Percentiles rank a stretch among this genome's conserved stretches.
Conservation (phyloP, 1,284 basidiomycete species). For the Boletus semigastroideus region DNA sequence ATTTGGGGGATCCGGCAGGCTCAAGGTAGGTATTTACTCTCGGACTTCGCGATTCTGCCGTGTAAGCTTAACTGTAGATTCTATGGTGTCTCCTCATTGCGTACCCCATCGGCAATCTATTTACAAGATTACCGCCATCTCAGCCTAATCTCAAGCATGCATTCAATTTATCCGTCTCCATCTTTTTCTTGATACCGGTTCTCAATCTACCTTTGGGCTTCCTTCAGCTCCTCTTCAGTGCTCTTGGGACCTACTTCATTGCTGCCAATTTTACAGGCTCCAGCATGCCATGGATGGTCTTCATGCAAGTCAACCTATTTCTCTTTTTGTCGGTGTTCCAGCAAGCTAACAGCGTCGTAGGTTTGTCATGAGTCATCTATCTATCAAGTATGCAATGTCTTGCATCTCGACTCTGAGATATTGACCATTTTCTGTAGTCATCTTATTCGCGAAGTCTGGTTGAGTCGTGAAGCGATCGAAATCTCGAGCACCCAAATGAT, state of each 20-base stretch:
- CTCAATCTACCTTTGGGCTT: constrained; percentile 74
- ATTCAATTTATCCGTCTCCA: constrained; percentile 77
- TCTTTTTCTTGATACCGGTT: constrained; percentile 79
- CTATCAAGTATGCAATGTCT: constrained; percentile 63
- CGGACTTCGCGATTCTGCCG: constrained; percentile 33
- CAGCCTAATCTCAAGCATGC: constrained; percentile 68
- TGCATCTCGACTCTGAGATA: too few species aligned
- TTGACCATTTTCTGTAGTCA: constrained; percentile 46
- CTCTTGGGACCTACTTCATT: constrained; percentile 74
- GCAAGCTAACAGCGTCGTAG: constrained; percentile 35
- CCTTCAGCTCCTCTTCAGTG: constrained; percentile 74
- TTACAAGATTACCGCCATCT: constrained; percentile 73
- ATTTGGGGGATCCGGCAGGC: constrained; percentile 73
- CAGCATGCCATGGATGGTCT: constrained; percentile 90
- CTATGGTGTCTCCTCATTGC: constrained; percentile 80
- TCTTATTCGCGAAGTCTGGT: constrained; percentile 56
- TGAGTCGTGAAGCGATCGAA: constrained; percentile 75
- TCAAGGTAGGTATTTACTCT: constrained; percentile 45
- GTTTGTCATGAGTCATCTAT: constrained; percentile 83
- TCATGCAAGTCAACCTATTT: constrained; percentile 56
- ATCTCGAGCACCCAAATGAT: constrained; percentile 94
- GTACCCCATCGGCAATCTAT: constrained; percentile 85
- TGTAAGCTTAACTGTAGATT: constrained; percentile 50
- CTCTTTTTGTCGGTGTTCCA: background rate
- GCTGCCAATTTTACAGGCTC: constrained; percentile 54